Percentiles rank a stretch among this genome's conserved stretches.
These are phyloP conservation scores for Aspergillus transmontanensis DNA, from an alignment of 2,329 filamentous ascomycete species.

Conservation along the genomic window DNA sequence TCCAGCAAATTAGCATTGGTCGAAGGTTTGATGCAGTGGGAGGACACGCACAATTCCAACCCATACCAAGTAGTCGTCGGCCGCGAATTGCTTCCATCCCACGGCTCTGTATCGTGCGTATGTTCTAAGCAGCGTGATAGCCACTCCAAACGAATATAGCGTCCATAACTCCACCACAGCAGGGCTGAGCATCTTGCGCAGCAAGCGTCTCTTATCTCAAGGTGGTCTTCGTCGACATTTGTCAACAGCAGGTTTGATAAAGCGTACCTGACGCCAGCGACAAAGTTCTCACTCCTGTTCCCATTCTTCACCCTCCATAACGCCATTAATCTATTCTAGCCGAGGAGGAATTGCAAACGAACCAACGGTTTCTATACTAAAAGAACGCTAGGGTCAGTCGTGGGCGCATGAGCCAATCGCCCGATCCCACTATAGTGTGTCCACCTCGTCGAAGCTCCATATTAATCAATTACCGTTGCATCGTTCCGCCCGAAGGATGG, in stretches of 20 bases:
- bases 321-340: neutral
- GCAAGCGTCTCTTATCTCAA: no score
- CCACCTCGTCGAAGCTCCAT: neutral
- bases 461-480: neutral
- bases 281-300: neutral
- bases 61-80: constrained; percentile 58
- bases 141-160: constrained; percentile 26
- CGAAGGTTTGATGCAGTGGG: neutral
- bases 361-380: neutral
- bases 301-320: neutral
- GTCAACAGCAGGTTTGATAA: neutral
- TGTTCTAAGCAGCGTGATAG: constrained; percentile 40
- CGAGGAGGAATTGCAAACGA: neutral
- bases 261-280: neutral
- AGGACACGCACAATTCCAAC: constrained; percentile 47
- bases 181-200: constrained; percentile 15
- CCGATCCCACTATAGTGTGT: neutral
- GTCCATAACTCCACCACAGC: constrained; percentile 28
- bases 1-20: constrained; percentile 11
- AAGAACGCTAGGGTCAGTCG: neutral
- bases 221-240: constrained; percentile 10
- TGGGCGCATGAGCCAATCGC: neutral
- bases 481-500: neutral
- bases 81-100: constrained; percentile 33
- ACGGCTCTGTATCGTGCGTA: constrained; percentile 31